Evolutionary conservation across 1,284 basidiomycete species (phyloP).

Genomic region (Heterobasidion irregulare): DNA sequence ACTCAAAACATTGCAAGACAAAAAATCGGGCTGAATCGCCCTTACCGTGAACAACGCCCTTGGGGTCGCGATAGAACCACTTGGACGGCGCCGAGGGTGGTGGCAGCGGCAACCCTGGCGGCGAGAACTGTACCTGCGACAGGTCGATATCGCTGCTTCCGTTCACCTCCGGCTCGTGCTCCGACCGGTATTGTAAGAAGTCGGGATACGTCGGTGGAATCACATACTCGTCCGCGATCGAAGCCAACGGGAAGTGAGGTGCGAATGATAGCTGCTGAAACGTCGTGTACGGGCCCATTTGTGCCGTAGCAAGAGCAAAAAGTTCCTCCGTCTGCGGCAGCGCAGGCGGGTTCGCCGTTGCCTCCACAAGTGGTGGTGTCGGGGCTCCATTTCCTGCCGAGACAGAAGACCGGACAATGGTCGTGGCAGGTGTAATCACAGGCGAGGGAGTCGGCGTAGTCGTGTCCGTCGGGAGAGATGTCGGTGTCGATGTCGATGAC

Average conservation of each 20-base stretch:
- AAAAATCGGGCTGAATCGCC: slow-evolving; percentile 13
- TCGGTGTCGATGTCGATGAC: slow-evolving; percentile 25
- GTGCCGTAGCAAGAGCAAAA: slow-evolving; percentile 55
- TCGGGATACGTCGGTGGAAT: slow-evolving; percentile 81
- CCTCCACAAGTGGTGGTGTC: background rate
- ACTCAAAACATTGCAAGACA: slow-evolving; percentile 4
- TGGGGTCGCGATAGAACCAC: slow-evolving; percentile 79
- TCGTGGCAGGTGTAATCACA: background rate
- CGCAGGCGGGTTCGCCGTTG: background rate
- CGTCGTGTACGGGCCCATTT: slow-evolving; percentile 76
- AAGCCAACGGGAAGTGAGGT: slow-evolving; percentile 76
- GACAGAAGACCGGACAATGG: background rate
- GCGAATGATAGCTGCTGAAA: slow-evolving; percentile 82
- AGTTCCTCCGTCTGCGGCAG: slow-evolving; percentile 45
- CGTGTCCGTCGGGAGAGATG: background rate
- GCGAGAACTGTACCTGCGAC: slow-evolving; percentile 60
- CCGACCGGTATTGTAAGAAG: slow-evolving; percentile 61
- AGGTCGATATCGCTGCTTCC: slow-evolving; percentile 36
- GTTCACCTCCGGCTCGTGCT: slow-evolving; percentile 47
- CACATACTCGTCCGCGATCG: slow-evolving; percentile 79
- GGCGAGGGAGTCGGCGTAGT: slow-evolving; percentile 4
- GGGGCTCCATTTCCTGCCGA: background rate
- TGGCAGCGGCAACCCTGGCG: slow-evolving; percentile 69
- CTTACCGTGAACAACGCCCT: slow-evolving; percentile 64
- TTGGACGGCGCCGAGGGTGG: slow-evolving; percentile 52